Evolutionary conservation across 306 rosid genomes (phyloP), one percentile per base, ranked within the genome.

Genomic region (Trifolium subterraneum): DNA sequence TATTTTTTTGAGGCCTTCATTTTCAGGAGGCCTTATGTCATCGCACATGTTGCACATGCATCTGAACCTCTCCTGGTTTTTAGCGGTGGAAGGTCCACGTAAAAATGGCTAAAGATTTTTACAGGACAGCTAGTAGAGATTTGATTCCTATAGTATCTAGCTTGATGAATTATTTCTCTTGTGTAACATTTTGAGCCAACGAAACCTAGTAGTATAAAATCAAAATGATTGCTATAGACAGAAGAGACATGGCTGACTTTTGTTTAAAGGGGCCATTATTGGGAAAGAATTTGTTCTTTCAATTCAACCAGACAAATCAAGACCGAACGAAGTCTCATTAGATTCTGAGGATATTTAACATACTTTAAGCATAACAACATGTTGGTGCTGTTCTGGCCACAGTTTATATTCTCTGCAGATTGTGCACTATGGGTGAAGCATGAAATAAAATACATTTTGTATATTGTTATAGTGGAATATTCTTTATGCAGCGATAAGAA

Each of bases 371-470:
- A 79, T 79, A 39, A 64, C 70, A 38, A 50, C 71, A 68, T 61
- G 59, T 73, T 55, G 77, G 71, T 67, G 38, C 75, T 54, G 58
- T 52, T 77, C 44, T 76, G 52, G 72, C 64, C 79, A 60, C 70
- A 52, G 39, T 64, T 77, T 42, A 41, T 74, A 67, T 78, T 78
- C 77, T 63, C 77, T 63, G 8, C 56, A 39, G 54, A 64, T 33
- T 70, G 54, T 75, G 84, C 74, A 75, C 81, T 67, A 76, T 80
- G 81, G 72, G 64, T 64, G 84, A 80, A 74, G 78, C 78, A 56
- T 73, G 68, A 42, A 56, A 19, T 19, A 6, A 58, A 77, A 70
- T 62, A 66, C 68, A 59, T 56, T 72, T 45, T 42, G 29, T 41
- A 78, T 13, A 10, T 8, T 18, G 45, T n/a, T n/a, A n/a, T 27